phyloP scores from a whole-genome alignment of 495 filamentous ascomycete genomes.

The Lasiosphaeria hispida region DNA sequence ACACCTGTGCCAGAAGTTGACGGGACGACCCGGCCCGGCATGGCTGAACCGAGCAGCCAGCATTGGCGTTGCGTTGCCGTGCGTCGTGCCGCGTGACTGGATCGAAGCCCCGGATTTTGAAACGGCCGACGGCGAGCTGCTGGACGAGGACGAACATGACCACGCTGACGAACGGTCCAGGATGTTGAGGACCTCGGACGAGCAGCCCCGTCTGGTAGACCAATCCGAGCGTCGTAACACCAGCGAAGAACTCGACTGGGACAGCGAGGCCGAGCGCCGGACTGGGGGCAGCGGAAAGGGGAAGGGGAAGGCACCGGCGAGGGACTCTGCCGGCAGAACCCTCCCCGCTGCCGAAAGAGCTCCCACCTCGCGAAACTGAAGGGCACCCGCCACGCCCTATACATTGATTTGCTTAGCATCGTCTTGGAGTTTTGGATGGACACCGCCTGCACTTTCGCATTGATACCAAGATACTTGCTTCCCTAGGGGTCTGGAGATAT shows the following conservation, averaged over 20 bases:
- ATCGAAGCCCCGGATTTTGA: conserved; percentile 72
- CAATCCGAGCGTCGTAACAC: conserved; percentile 2
- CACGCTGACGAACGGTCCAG: conserved; percentile 25
- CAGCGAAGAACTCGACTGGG: conserved; percentile 18
- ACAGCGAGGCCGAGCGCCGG: conserved; percentile 29
- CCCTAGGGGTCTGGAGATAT: conserved; percentile 1
- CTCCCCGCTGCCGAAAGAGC: conserved; percentile 43
- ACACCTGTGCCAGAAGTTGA: conserved; percentile 64
- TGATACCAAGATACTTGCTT: conserved; percentile 25
- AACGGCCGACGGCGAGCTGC: conserved; percentile 63
- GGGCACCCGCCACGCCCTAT: background rate
- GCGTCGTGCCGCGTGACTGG: conserved; percentile 77
- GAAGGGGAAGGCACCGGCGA: conserved; percentile 38
- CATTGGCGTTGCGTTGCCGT: conserved; percentile 72
- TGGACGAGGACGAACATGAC: conserved; percentile 53
- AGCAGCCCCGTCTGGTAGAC: conserved; percentile 30
- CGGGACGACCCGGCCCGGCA: conserved; percentile 57
- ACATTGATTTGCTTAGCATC: conserved; percentile 15
- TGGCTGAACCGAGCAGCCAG: conserved; percentile 79
- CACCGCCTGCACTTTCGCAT: conserved; percentile 1
- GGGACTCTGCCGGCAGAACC: conserved; percentile 38
- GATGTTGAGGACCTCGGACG: conserved; percentile 29
- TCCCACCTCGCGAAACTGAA: conserved; percentile 20
- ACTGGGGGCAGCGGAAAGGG: conserved; percentile 37
- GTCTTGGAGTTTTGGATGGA: conserved; percentile 20